phyloP scores from a whole-genome alignment of 805 yeast genomes.

The Naumovozyma dairenensis region DNA sequence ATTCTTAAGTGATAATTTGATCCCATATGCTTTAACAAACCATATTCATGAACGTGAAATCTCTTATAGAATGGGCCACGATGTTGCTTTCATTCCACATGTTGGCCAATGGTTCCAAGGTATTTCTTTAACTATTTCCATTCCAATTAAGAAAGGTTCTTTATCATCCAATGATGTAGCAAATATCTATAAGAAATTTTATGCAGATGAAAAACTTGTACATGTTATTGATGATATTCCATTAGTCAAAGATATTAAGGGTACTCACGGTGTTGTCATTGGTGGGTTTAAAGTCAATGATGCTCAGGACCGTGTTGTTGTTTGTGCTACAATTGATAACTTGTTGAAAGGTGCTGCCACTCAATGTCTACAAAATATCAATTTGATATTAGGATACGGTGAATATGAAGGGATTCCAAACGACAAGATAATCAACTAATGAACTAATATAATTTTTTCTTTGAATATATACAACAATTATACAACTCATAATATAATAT shows the following conservation, averaged over 20 bases:
- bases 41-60: constrained; percentile 96
- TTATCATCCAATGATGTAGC: constrained; percentile 67
- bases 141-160: constrained; percentile 64
- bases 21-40: constrained; percentile 92
- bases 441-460: no score
- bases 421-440: constrained; percentile 36
- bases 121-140: constrained; percentile 80
- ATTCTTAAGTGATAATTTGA: constrained; percentile 67
- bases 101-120: constrained; percentile 99
- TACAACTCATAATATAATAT: no score
- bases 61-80: constrained; percentile 63
- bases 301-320: constrained; percentile 79
- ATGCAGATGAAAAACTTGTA: constrained; percentile 76
- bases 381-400: constrained; percentile 78
- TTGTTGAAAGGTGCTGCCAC: constrained; percentile 97
- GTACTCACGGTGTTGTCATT: constrained; percentile 87
- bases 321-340: constrained; percentile 93
- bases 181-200: constrained; percentile 76
- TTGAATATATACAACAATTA: no score
- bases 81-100: constrained; percentile 89
- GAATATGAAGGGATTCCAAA: constrained; percentile 94
- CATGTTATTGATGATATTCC: constrained; percentile 89
- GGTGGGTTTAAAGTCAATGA: constrained; percentile 95
- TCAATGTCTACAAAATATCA: constrained; percentile 94
- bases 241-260: constrained; percentile 79